Base-by-base conservation (phyloP, 1,284 basidiomycete species). In the Ustilago curta region DNA sequence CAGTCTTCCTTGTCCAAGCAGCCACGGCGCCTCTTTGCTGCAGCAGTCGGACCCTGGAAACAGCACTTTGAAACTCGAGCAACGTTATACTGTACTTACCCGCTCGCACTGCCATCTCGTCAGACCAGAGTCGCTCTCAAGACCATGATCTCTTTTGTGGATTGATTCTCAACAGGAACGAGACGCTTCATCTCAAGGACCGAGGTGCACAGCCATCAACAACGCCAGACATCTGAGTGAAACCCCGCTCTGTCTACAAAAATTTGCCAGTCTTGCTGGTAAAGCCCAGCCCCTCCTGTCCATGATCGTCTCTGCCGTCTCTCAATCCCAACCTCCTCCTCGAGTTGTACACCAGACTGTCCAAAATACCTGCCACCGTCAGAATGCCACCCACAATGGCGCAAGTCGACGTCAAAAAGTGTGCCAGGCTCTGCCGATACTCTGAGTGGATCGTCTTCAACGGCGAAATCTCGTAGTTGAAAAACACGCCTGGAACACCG, bases 301-400 rank as follows among this genome's bases (percentile, higher is more conserved):
- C 65, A 39, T 66, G 59, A 12, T 67, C 58, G 44, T 77, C 70
- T 23, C 55, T 56, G 31, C 45, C 45, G 43, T 76, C 70, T 39
- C 52, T 37, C 11, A 62, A 44, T 21, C 71, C 63, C 8, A 77
- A 83, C 68, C 51, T 87, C 85, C 77, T 23, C 85, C 78, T 32
- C 59, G 86, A 84, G 58, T 81, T 86, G 81, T 97, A 97, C 70
- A 97, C 89, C 59, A 92, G 87, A 64, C 92, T 91, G 85, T 99
- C 96, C 52, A 98, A 78, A n/a, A 99, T 88, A 1, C 93, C 92
- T 14, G 95, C 95, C 27, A 99, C 91, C 1, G 97, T 99, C 53
- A 99, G 87, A 8, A 99, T 94, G 79, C 97, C 96, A 70, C 96
- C 96, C 42, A 99, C 91, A 80, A 99, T 97, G 4, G 97, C 97